A percentile compares a stretch with the other conserved stretches of the same genome.
Conservation (phyloP, 768 basidiomycete species). For the Epithele typhae region DNA sequence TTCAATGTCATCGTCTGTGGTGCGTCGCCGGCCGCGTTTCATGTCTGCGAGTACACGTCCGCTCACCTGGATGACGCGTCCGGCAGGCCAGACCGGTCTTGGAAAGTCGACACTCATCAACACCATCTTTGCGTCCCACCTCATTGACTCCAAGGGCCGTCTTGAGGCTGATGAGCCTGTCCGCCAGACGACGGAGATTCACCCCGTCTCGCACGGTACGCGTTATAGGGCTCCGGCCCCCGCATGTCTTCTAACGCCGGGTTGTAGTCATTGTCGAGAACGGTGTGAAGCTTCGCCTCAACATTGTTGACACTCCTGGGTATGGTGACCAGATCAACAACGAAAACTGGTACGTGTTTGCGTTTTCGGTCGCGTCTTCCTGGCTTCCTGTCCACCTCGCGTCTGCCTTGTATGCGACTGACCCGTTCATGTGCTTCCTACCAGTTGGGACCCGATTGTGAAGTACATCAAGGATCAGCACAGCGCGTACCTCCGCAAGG, state of each 20-base stretch:
- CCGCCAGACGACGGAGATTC: slow-evolving; percentile 95
- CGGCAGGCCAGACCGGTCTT: slow-evolving; percentile 88
- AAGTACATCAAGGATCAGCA: slow-evolving; percentile 99
- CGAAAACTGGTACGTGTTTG: slow-evolving; percentile 77
- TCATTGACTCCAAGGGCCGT: slow-evolving; percentile 97
- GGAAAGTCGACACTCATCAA: slow-evolving; percentile 99
- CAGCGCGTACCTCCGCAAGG: slow-evolving; percentile 97
- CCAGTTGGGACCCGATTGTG: slow-evolving; percentile 96
- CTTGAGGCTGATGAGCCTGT: slow-evolving; percentile 83
- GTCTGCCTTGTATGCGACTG: slow-evolving; percentile 2
- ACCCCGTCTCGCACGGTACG: slow-evolving; percentile 87
- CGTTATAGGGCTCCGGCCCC: too few relatives aligned
- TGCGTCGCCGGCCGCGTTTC: slow-evolving; percentile 33
- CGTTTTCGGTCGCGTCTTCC: not conserved
- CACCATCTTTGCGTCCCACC: slow-evolving; percentile 98
- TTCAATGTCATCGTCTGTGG: slow-evolving; percentile 98
- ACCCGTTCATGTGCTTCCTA: not conserved
- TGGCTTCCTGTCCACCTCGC: slow-evolving; percentile 6
- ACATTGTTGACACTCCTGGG: slow-evolving; percentile 98
- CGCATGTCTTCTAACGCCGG: not conserved
- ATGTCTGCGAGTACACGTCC: not conserved
- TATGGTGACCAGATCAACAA: slow-evolving; percentile 99
- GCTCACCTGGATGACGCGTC: slow-evolving; percentile 2
- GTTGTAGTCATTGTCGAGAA: slow-evolving; percentile 96
- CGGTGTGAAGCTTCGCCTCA: slow-evolving; percentile 88